Evolutionary conservation across 192 early-diverging fungal species (phyloP).

Genomic region (Piromyces finnis): DNA sequence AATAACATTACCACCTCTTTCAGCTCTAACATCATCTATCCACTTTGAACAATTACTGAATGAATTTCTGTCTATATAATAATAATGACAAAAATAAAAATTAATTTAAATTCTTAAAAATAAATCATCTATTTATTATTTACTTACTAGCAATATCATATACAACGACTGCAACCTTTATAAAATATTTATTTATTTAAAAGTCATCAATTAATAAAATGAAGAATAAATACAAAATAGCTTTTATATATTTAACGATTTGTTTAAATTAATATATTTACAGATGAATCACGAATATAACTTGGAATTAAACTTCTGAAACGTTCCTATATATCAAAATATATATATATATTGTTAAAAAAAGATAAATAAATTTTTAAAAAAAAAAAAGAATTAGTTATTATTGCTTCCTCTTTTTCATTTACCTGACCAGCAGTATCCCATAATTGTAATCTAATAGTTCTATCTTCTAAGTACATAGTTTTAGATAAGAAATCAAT

Average conservation of each 20-base stretch:
- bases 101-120: no score
- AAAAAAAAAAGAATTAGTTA: no score
- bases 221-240: no score
- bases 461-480: conserved; percentile 96
- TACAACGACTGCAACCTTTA: not conserved
- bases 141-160: not conserved
- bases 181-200: no score
- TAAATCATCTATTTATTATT: no score
- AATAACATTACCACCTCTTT: conserved; percentile 93
- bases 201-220: no score
- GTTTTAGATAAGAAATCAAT: conserved; percentile 99
- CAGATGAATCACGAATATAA: conserved; percentile 96
- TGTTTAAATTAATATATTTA: no score
- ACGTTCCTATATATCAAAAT: conserved; percentile 45
- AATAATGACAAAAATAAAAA: no score
- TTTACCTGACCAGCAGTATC: conserved; percentile 89
- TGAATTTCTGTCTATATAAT: conserved; percentile 80
- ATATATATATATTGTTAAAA: no score
- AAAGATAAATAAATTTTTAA: no score
- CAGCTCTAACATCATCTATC: conserved; percentile 97
- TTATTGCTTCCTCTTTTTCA: no score
- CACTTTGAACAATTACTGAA: conserved; percentile 95
- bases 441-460: conserved; percentile 96
- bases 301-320: conserved; percentile 93
- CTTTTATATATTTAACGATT: no score